These are phyloP conservation scores for Nemania bipapillata DNA, from an alignment of 2,329 filamentous ascomycete species.

Conservation along the genomic window DNA sequence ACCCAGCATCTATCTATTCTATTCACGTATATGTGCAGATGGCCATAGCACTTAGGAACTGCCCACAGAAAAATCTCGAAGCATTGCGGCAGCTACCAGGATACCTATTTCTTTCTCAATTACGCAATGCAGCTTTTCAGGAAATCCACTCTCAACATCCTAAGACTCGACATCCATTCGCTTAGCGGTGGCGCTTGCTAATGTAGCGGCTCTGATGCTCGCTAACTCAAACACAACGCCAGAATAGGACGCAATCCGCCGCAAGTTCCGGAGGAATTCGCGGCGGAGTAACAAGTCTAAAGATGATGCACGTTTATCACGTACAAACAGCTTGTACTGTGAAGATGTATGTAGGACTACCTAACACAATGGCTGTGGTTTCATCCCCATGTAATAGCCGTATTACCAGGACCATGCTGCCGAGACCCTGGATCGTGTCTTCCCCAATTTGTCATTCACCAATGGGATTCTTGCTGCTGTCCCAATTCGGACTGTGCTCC, in stretches of 20 bases:
- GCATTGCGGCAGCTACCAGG: not conserved
- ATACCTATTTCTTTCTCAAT: not conserved
- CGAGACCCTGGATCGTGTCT: not conserved
- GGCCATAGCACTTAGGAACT: not conserved
- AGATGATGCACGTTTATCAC: not conserved
- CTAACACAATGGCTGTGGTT: not conserved
- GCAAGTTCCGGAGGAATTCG: not conserved
- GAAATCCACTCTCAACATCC: not conserved
- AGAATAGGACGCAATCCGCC: conserved; percentile 11
- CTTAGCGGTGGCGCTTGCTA: conserved; percentile 3
- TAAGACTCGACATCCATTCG: not conserved
- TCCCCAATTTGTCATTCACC: conserved; percentile 25
- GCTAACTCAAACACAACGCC: conserved; percentile 7
- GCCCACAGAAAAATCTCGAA: not conserved
- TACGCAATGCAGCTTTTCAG: conserved; percentile 4
- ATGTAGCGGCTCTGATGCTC: conserved; percentile 8
- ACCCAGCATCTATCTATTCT: not conserved
- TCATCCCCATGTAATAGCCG: not conserved
- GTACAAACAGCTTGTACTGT: not conserved
- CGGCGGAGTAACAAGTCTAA: not conserved
- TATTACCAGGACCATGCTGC: not conserved
- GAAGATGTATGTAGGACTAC: not conserved
- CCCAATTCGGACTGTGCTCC: conserved; percentile 35
- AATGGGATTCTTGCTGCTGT: conserved; percentile 36
- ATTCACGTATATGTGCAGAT: too few species aligned